Conservation (phyloP, 2,329 filamentous ascomycete species). For the Penicillium sp. region DNA sequence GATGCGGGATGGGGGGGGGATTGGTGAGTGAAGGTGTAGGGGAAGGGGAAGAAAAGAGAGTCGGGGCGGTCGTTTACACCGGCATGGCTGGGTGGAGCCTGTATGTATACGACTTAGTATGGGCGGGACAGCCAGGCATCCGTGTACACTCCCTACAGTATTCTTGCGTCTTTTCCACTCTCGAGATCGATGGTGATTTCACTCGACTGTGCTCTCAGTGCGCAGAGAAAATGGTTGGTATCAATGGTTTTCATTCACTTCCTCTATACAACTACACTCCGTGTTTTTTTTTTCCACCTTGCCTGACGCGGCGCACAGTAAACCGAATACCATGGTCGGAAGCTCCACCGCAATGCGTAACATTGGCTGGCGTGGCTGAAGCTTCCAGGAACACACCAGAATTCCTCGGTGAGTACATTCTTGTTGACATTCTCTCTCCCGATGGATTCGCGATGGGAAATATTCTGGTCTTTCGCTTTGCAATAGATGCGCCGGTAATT, state of each 20-base stretch:
- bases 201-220: no score
- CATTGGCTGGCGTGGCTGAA: constrained; percentile 13
- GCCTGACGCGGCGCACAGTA: constrained; percentile 11
- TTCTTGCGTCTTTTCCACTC: no score
- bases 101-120: constrained; percentile 23
- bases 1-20: constrained; percentile 8
- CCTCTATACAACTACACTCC: not conserved
- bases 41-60: constrained; percentile 16
- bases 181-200: no score
- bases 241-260: not conserved
- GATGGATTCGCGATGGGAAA: no score
- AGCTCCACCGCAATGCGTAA: constrained; percentile 6
- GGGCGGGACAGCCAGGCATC: no score
- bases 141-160: no score
- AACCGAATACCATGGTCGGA: constrained; percentile 19
- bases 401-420: no score
- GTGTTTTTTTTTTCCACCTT: constrained; percentile 1
- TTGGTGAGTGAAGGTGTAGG: constrained; percentile 6
- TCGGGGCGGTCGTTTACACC: constrained; percentile 13
- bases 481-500: no score
- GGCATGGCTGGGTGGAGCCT: constrained; percentile 19
- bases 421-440: no score
- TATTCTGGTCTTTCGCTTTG: no score
- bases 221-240: no score
- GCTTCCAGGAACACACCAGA: constrained; percentile 1